Conservation (phyloP, 371 early-diverging fungal species). For the Mucor piriformis region DNA sequence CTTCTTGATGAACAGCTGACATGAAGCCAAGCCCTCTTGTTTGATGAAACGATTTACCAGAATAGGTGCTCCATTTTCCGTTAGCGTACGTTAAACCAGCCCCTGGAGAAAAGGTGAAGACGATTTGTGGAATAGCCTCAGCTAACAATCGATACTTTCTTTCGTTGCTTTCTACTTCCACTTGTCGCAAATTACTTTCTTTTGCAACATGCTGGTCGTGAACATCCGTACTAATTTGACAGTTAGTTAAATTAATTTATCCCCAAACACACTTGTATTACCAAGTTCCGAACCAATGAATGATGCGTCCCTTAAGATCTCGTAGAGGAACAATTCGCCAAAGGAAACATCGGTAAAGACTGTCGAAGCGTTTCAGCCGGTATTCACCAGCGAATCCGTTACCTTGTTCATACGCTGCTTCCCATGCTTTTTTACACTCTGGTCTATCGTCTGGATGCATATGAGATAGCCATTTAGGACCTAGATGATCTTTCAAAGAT, state of each 20-base stretch:
- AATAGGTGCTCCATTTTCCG: conserved; percentile 63
- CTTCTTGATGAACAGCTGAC: conserved; percentile 67
- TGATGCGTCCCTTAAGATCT: conserved; percentile 59
- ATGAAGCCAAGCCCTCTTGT: conserved; percentile 64
- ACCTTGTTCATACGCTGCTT: conserved; percentile 56
- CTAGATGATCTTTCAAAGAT: conserved; percentile 53
- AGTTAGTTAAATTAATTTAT: conserved; percentile 2
- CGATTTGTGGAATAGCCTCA: conserved; percentile 71
- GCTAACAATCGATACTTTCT: conserved; percentile 66
- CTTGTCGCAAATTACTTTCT: conserved; percentile 54
- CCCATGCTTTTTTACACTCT: conserved; percentile 55
- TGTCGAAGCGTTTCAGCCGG: conserved; percentile 62
- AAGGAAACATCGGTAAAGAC: conserved; percentile 63
- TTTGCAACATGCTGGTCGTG: conserved; percentile 67
- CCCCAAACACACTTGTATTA: no score
- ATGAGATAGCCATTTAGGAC: conserved; percentile 54
- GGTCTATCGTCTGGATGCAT: conserved; percentile 64
- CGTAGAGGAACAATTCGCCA: conserved; percentile 65
- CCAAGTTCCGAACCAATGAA: conserved; percentile 64
- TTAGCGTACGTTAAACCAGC: conserved; percentile 64
- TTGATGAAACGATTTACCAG: conserved; percentile 59
- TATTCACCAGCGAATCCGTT: conserved; percentile 65
- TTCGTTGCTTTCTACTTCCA: conserved; percentile 65
- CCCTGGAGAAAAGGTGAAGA: conserved; percentile 66
- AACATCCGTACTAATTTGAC: conserved; percentile 53